A percentile compares a stretch with the other conserved stretches of the same genome.
phyloP scores from a whole-genome alignment of 805 yeast genomes.

The Saccharomycopsis malanga region DNA sequence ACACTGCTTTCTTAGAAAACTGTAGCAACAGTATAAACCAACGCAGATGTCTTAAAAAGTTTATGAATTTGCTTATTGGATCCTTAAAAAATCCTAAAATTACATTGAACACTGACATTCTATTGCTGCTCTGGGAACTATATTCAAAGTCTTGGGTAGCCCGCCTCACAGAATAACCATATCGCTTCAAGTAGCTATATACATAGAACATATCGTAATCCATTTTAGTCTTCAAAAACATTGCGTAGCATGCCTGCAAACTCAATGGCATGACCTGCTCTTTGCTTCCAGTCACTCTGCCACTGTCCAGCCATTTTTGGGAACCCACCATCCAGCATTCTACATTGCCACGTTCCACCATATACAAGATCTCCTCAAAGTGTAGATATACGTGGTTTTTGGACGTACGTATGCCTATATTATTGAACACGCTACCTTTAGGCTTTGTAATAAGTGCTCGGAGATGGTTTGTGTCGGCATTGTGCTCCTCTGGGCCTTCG shows the following conservation, averaged over 20 bases:
- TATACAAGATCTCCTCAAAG: constrained; percentile 58
- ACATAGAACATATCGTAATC: constrained; percentile 45
- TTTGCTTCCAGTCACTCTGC: not conserved
- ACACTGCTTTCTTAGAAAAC: too few relatives aligned
- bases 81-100: not conserved
- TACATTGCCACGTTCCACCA: constrained; percentile 60
- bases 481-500: not conserved
- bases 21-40: too few relatives aligned
- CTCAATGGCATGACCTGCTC: constrained; percentile 32
- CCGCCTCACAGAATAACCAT: constrained; percentile 55
- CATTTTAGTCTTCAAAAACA: constrained; percentile 31
- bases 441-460: constrained; percentile 35
- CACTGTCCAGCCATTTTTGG: not conserved
- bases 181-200: constrained; percentile 53
- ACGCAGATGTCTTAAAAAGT: not conserved
- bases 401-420: constrained; percentile 44
- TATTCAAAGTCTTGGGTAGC: not conserved
- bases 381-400: constrained; percentile 38
- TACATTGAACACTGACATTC: not conserved
- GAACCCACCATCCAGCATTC: constrained; percentile 25
- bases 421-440: constrained; percentile 54
- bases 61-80: not conserved
- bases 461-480: not conserved
- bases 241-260: constrained; percentile 47
- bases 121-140: not conserved